Evolutionary conservation across 179 eudicot genomes (phyloP).

Genomic region (Camellia oleifera): DNA sequence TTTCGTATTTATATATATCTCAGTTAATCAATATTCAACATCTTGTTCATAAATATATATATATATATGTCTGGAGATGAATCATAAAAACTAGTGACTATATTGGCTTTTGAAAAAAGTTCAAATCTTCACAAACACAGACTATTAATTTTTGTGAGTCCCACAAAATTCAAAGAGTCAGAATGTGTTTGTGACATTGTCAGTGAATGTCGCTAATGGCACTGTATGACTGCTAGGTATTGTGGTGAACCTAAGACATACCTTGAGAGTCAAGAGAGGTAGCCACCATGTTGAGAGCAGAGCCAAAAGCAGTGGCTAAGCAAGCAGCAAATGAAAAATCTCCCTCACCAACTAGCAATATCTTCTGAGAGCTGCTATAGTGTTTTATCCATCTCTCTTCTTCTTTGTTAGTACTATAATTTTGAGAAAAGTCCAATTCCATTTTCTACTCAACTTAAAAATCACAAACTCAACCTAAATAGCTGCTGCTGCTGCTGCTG

Average conservation of each 20-base stretch:
- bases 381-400: conserved; percentile 8
- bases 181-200: no score
- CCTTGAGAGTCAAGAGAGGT: conserved; percentile 47
- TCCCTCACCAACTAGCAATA: conserved; percentile 47
- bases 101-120: no score
- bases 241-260: neutral
- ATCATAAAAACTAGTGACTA: no score
- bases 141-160: no score
- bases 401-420: neutral
- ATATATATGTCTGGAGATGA: no score
- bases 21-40: neutral
- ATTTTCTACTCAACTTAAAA: neutral
- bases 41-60: neutral
- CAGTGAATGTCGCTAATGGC: no score
- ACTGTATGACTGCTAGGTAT: no score
- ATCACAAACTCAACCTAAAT: no score
- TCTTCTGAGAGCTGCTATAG: conserved; percentile 28
- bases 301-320: conserved; percentile 33
- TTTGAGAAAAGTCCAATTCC: neutral
- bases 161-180: no score
- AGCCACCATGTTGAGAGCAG: conserved; percentile 40
- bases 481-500: no score
- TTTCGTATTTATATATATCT: no score
- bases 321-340: conserved; percentile 37
- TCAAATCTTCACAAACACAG: no score